These are phyloP conservation scores for Cercospora zeina DNA, from an alignment of 2,329 filamentous ascomycete species.

Conservation along the genomic window DNA sequence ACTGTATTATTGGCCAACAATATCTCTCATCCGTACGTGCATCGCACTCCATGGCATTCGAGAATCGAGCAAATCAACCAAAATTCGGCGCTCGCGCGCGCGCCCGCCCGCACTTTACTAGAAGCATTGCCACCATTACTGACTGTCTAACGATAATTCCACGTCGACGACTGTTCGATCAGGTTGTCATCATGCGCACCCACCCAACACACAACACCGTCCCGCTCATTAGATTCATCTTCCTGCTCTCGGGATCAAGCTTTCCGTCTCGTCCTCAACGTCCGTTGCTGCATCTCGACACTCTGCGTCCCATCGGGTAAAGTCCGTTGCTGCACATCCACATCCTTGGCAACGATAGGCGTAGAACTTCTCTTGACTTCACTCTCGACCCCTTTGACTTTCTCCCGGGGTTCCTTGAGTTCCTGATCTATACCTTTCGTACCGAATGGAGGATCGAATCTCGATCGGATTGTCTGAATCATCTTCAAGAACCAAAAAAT, in stretches of 20 bases:
- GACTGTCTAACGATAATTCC: neutral
- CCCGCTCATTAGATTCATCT: neutral
- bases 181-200: neutral
- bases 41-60: neutral
- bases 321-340: conserved; percentile 20
- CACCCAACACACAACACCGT: neutral
- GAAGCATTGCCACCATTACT: neutral
- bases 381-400: conserved; percentile 21
- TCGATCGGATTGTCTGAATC: conserved; percentile 74
- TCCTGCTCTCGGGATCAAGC: conserved; percentile 17
- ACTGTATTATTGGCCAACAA: neutral
- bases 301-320: conserved; percentile 27
- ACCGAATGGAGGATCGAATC: conserved; percentile 63
- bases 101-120: neutral
- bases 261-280: conserved; percentile 31
- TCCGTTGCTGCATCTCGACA: conserved; percentile 26
- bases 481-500: conserved; percentile 87
- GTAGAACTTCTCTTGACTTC: neutral
- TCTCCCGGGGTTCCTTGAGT: conserved; percentile 32
- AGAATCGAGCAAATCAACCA: neutral
- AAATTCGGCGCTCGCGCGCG: neutral
- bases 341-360: conserved; percentile 29
- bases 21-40: neutral
- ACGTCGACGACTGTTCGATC: neutral
- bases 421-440: conserved; percentile 42